These are phyloP conservation scores for Aspergillus sojae DNA, from an alignment of 2,329 filamentous ascomycete species.

Conservation along the genomic window DNA sequence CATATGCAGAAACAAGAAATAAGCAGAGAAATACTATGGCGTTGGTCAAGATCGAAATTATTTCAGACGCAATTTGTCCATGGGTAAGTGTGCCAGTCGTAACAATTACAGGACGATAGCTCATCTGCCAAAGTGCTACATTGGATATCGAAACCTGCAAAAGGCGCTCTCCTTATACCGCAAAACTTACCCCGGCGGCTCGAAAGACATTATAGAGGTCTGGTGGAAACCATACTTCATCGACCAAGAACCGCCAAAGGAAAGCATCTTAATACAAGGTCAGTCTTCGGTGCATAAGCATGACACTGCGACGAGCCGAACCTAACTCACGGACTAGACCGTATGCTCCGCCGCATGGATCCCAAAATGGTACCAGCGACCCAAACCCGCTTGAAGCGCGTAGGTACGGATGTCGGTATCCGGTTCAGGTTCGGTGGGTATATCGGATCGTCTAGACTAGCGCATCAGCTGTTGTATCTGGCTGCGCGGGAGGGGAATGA, in stretches of 20 bases:
- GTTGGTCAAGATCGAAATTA: background rate
- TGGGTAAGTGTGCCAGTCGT: background rate
- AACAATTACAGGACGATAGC: background rate
- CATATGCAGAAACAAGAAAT: background rate
- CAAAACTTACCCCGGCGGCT: slow-evolving; percentile 20
- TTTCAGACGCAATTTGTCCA: background rate
- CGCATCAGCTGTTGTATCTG: slow-evolving; percentile 20
- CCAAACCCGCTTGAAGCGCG: slow-evolving; percentile 21
- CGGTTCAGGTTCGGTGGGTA: slow-evolving; percentile 22
- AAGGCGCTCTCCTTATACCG: slow-evolving; percentile 18
- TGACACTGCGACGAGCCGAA: background rate
- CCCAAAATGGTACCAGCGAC: slow-evolving; percentile 16
- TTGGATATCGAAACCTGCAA: slow-evolving; percentile 18
- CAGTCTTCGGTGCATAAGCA: background rate
- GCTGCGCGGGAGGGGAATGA: slow-evolving; percentile 2
- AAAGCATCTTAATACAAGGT: slow-evolving; percentile 21
- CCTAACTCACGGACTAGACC: slow-evolving; percentile 11
- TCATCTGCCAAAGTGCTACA: slow-evolving; percentile 15
- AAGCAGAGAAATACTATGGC: background rate
- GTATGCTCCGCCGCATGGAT: slow-evolving; percentile 22
- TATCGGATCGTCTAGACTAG: slow-evolving; percentile 23
- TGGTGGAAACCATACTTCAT: slow-evolving; percentile 21
- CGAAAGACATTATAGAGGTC: slow-evolving; percentile 13
- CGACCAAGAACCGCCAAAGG: slow-evolving; percentile 14
- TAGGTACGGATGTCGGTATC: slow-evolving; percentile 18